Evolutionary conservation across 345 rosid genomes (phyloP).

Genomic region (Bruguiera parviflora): DNA sequence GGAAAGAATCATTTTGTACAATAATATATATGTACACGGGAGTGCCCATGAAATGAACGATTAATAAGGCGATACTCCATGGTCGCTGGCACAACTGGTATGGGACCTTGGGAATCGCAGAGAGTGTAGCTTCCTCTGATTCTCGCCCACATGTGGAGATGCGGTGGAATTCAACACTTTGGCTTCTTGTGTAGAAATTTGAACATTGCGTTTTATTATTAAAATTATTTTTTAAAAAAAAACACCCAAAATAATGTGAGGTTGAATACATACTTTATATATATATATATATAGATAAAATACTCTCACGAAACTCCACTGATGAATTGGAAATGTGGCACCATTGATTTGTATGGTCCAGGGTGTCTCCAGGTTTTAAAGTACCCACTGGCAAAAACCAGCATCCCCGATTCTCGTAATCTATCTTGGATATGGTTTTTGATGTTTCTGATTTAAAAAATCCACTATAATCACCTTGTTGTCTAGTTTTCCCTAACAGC

Average conservation of each 20-base stretch:
- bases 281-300: too few species aligned
- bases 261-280: too few species aligned
- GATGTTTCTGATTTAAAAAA: slow-evolving; percentile 17
- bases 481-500: too few species aligned
- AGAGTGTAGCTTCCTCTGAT: slow-evolving; percentile 16
- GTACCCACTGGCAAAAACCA: slow-evolving; percentile 21
- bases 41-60: slow-evolving; percentile 23
- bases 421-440: slow-evolving; percentile 56
- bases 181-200: slow-evolving; percentile 11
- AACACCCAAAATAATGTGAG: too few species aligned
- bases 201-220: too few species aligned
- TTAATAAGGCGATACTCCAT: neutral
- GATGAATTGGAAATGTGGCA: slow-evolving; percentile 27
- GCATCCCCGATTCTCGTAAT: slow-evolving; percentile 47
- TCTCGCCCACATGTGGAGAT: slow-evolving; percentile 39
- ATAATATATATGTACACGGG: slow-evolving; percentile 10
- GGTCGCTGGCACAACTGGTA: slow-evolving; percentile 30
- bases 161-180: slow-evolving; percentile 33
- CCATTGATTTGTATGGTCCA: slow-evolving; percentile 15
- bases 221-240: too few species aligned
- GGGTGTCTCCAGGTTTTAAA: too few species aligned
- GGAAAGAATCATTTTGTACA: slow-evolving; percentile 33
- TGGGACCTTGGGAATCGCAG: slow-evolving; percentile 41
- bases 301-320: slow-evolving; percentile 1
- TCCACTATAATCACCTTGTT: slow-evolving; percentile 2